These are phyloP conservation scores for Bryum argenteum DNA, from an alignment of 225 moss, liverwort and hornwort species.

Conservation along the genomic window DNA sequence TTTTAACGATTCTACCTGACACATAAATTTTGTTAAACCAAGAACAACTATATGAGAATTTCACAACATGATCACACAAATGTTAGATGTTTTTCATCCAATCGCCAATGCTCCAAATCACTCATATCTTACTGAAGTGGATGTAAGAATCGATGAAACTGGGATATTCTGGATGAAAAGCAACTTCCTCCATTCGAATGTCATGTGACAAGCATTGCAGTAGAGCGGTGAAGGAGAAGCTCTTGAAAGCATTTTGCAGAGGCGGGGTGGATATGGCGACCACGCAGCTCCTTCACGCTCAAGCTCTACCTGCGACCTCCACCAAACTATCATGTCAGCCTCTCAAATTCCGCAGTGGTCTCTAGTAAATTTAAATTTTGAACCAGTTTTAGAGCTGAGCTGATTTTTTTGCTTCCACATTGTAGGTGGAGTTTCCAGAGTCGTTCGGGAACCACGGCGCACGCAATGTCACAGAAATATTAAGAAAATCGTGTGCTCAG, in stretches of 20 bases:
- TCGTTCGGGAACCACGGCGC: neutral
- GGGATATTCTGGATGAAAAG: neutral
- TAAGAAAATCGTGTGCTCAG: constrained; percentile 31
- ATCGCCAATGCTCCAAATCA: no score
- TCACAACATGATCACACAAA: no score
- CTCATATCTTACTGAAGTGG: no score
- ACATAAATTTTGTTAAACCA: no score
- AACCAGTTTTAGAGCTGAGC: neutral
- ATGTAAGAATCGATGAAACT: no score
- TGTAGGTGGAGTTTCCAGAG: constrained; percentile 14
- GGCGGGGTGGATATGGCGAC: constrained; percentile 33
- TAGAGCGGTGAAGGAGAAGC: neutral
- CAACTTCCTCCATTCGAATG: no score
- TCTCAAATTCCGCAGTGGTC: neutral
- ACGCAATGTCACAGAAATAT: neutral
- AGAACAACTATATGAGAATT: no score
- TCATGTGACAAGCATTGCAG: neutral
- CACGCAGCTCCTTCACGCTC: constrained; percentile 20
- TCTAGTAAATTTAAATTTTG: neutral
- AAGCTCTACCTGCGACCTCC: neutral
- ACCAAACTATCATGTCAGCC: constrained; percentile 17
- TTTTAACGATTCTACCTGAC: no score
- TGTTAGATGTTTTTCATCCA: no score
- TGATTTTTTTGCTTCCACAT: neutral
- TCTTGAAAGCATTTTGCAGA: neutral